These are phyloP conservation scores for Arthrobotrys pseudoclavata DNA, from an alignment of 2,329 filamentous ascomycete genomes.

Conservation along the genomic window DNA sequence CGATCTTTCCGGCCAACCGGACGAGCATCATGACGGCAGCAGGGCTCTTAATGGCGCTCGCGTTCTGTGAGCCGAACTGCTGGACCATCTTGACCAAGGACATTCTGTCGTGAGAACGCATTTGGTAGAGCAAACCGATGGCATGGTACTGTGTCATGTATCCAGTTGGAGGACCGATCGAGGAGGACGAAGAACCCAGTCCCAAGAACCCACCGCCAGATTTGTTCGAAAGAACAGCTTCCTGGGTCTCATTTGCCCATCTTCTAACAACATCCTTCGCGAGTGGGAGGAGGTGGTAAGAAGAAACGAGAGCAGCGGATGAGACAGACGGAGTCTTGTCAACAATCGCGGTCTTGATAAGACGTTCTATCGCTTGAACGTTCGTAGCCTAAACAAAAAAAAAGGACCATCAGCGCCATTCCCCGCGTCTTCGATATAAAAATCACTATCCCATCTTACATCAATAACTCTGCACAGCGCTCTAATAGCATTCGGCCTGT, in stretches of 20 bases:
- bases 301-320: constrained; percentile 93
- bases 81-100: constrained; percentile 99
- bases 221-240: constrained; percentile 88
- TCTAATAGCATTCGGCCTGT: constrained; percentile 94
- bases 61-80: constrained; percentile 81
- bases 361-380: constrained; percentile 96
- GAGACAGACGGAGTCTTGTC: constrained; percentile 98
- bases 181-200: constrained; percentile 83
- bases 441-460: constrained; percentile 68
- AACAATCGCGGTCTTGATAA: constrained; percentile 99
- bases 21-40: constrained; percentile 94
- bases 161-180: constrained; percentile 87
- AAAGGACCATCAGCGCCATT: constrained; percentile 16
- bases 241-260: constrained; percentile 99
- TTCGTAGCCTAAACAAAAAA: constrained; percentile 79
- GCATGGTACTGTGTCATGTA: constrained; percentile 99
- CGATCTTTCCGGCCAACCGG: constrained; percentile 89
- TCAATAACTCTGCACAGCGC: constrained; percentile 97
- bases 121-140: constrained; percentile 96
- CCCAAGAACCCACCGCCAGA: constrained; percentile 90
- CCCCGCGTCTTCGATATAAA: not conserved
- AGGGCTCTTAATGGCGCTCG: constrained; percentile 93
- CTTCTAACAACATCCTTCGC: constrained; percentile 93
- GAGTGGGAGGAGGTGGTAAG: constrained; percentile 96
- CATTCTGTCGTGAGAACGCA: constrained; percentile 98